A percentile compares a stretch with the other conserved stretches of the same genome.
Conservation (phyloP, 2,329 filamentous ascomycete genomes). For the Fusarium stilboides region DNA sequence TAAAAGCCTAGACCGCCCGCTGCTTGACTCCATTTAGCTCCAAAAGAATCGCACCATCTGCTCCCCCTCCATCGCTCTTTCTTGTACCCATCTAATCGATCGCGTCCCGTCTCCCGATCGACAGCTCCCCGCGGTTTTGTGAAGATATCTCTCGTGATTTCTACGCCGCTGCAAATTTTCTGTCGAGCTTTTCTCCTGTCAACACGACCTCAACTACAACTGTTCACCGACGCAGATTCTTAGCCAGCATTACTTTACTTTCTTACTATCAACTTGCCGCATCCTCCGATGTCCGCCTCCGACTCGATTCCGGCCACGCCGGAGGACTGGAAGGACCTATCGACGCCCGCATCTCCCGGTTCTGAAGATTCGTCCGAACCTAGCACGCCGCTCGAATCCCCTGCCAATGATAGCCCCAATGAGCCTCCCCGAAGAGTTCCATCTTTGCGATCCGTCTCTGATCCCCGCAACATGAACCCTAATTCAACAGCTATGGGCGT, state of each 20-base stretch:
- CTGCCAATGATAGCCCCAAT: conserved; percentile 53
- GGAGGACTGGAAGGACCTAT: conserved; percentile 59
- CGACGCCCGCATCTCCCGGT: conserved; percentile 61
- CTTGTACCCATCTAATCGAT: conserved; percentile 49
- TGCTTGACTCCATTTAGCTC: conserved; percentile 47
- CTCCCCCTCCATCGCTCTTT: conserved; percentile 47
- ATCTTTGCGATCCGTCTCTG: conserved; percentile 72
- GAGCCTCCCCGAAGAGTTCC: conserved; percentile 67
- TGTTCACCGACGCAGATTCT: not conserved
- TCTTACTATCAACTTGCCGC: conserved; percentile 17
- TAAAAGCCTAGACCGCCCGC: conserved; percentile 47
- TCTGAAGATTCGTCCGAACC: conserved; percentile 64
- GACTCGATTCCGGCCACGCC: conserved; percentile 63
- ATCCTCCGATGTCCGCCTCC: conserved; percentile 48
- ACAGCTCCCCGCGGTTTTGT: conserved; percentile 33
- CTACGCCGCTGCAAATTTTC: conserved; percentile 29
- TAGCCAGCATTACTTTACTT: conserved; percentile 1
- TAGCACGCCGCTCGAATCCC: conserved; percentile 63
- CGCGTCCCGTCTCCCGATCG: conserved; percentile 45
- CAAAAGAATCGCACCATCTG: conserved; percentile 50
- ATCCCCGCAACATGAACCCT: conserved; percentile 77
- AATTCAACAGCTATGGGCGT: conserved; percentile 89
- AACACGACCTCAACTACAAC: conserved; percentile 5
- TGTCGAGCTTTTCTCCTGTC: conserved; percentile 8
- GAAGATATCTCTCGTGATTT: conserved; percentile 40